These are phyloP conservation scores for Alternaria triticimaculans DNA, from an alignment of 2,329 filamentous ascomycete species.

Conservation along the genomic window DNA sequence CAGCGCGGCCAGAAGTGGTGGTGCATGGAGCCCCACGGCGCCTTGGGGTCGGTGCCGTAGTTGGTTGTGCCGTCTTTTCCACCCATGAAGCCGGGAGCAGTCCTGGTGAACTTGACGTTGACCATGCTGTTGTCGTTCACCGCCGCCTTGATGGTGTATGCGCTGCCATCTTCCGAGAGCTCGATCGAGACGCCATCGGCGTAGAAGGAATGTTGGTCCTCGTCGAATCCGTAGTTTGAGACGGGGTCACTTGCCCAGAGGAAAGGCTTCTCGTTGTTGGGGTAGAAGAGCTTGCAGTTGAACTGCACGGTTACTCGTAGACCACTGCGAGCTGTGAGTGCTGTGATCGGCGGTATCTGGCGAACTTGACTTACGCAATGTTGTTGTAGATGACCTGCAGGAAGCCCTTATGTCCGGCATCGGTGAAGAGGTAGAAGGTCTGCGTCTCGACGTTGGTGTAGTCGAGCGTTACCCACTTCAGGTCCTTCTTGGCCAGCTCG, in stretches of 20 bases:
- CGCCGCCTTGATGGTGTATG: conserved; percentile 89
- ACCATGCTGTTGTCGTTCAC: conserved; percentile 81
- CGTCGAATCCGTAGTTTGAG: conserved; percentile 80
- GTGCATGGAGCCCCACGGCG: conserved; percentile 91
- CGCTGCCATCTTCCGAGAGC: conserved; percentile 81
- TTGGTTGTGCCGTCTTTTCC: conserved; percentile 84
- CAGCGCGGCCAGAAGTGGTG: conserved; percentile 96
- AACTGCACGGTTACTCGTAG: conserved; percentile 91
- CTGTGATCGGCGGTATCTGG: conserved; percentile 12
- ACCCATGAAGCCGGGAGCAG: conserved; percentile 80
- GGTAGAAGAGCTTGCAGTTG: conserved; percentile 89
- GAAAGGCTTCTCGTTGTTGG: conserved; percentile 72
- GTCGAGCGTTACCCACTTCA: conserved; percentile 83
- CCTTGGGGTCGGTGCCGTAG: conserved; percentile 82
- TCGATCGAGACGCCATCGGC: conserved; percentile 85
- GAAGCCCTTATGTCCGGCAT: conserved; percentile 77
- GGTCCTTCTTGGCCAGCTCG: conserved; percentile 75
- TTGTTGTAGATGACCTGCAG: conserved; percentile 97
- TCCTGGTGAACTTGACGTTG: conserved; percentile 80
- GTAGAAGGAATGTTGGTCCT: conserved; percentile 82
- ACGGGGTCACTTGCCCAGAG: conserved; percentile 86
- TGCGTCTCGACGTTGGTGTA: conserved; percentile 93
- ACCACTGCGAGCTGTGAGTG: conserved; percentile 64
- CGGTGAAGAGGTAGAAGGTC: conserved; percentile 87
- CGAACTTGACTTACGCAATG: conserved; percentile 72